Evolutionary conservation across 345 rosid species (phyloP).

Genomic region (Eucalyptus pauciflora): DNA sequence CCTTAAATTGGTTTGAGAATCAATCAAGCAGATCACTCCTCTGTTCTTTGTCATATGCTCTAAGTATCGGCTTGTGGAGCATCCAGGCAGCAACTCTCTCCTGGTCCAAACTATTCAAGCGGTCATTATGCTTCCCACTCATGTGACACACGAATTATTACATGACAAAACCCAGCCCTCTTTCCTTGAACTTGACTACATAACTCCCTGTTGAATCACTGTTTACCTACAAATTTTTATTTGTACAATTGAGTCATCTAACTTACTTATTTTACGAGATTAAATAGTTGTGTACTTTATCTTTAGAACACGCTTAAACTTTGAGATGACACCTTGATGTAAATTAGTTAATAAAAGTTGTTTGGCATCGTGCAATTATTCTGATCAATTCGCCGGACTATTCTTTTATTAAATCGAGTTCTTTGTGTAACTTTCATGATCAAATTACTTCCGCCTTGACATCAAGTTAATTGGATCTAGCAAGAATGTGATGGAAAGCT

Average conservation of each 20-base stretch:
- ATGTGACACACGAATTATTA: neutral
- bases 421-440: neutral
- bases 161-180: neutral
- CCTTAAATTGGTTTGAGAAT: neutral
- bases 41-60: neutral
- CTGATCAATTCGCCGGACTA: neutral
- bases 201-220: neutral
- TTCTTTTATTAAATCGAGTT: neutral
- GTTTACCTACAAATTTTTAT: neutral
- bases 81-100: neutral
- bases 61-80: neutral
- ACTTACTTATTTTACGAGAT: neutral
- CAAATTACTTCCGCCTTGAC: neutral
- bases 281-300: neutral
- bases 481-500: neutral
- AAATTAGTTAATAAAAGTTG: neutral
- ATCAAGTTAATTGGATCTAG: neutral
- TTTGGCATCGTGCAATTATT: fast-evolving
- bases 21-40: neutral
- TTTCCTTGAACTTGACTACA: neutral
- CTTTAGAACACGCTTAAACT: neutral
- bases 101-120: neutral
- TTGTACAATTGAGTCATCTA: neutral
- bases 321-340: neutral
- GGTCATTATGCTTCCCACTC: neutral